Evolutionary conservation across 352 stramenopile species (phyloP), one percentile per base, ranked within the genome.

Genomic region (Phytopythium vexans): DNA sequence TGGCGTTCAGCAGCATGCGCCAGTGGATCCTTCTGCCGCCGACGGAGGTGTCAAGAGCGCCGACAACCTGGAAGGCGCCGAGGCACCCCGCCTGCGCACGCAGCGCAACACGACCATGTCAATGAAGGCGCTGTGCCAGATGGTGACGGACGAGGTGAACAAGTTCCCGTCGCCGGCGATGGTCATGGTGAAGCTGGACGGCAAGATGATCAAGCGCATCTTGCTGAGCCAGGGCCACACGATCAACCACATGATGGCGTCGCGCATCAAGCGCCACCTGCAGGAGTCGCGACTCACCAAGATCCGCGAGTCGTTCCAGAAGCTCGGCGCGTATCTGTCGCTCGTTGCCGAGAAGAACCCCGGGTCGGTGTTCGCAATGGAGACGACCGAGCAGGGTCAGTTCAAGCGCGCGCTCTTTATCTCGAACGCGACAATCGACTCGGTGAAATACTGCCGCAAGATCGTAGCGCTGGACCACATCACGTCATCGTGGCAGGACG

Each of bases 241-340:
- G 8, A 80, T 92, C 41, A 90, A 92, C 53, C 75, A 89, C 62
- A 90, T 90, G 79, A 92, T 88, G 78, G 71, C 82, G 49, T 92
- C 82, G 31, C 70, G 82, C n/a, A 86, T 90, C 58, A 89, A 89
- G 56, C 56, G 80, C 32, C 75, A 86, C 50, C 65, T 92, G 32
- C 75, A 87, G 45, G 76, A 88, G 39, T 70, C 71, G 37, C 67
- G 77, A 27, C 62, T 89, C 40, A 62, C 60, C 21, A 76, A 77
- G 52, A 74, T 89, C 14, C 77, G 79, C 12, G 54, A 55, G 41
- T 88, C 79, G 34, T 92, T 89, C 54, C 82, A 89, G 62, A 74
- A 80, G 27, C 67, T 92, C 8, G 59, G 62, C 8, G 74, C 67
- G 40, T 92, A 90, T 57, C 51, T 92, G 8, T 68, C 80, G 39